Evolutionary conservation across 352 stramenopile genomes (phyloP).

Genomic region (Globisporangium takayamanum): DNA sequence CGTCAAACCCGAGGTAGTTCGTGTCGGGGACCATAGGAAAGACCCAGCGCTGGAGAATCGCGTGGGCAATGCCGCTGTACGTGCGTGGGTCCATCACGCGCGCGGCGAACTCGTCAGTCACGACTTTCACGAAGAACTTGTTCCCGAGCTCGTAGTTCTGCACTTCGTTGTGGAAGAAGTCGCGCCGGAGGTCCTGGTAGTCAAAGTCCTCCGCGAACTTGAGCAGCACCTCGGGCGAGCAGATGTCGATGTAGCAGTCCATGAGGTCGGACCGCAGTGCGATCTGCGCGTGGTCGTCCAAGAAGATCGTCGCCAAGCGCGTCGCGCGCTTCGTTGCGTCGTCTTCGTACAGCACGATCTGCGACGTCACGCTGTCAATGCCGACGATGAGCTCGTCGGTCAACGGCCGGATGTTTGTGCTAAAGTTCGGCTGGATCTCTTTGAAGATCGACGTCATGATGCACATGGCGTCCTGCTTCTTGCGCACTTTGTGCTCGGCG

Average conservation of each 20-base stretch:
- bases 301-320: constrained; percentile 58
- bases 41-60: constrained; percentile 93
- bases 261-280: constrained; percentile 91
- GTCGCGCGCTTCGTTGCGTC: constrained; percentile 43
- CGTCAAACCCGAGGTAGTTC: constrained; percentile 60
- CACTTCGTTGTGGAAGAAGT: constrained; percentile 97
- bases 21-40: constrained; percentile 95
- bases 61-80: constrained; percentile 90
- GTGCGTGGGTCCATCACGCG: constrained; percentile 92
- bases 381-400: constrained; percentile 78
- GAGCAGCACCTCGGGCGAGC: constrained; percentile 95
- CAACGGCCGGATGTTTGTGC: constrained; percentile 57
- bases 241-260: constrained; percentile 98
- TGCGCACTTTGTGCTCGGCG: constrained; percentile 66
- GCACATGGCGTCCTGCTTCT: constrained; percentile 87
- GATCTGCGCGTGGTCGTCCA: constrained; percentile 84
- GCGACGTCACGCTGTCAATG: constrained; percentile 62
- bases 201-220: constrained; percentile 98
- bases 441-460: constrained; percentile 97
- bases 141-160: constrained; percentile 98
- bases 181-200: constrained; percentile 92
- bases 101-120: constrained; percentile 91
- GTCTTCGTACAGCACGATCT: constrained; percentile 84
- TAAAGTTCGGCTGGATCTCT: constrained; percentile 62
- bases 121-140: constrained; percentile 93